phyloP scores from a whole-genome alignment of 139 green algal genomes.

The Choricystis sp. region DNA sequence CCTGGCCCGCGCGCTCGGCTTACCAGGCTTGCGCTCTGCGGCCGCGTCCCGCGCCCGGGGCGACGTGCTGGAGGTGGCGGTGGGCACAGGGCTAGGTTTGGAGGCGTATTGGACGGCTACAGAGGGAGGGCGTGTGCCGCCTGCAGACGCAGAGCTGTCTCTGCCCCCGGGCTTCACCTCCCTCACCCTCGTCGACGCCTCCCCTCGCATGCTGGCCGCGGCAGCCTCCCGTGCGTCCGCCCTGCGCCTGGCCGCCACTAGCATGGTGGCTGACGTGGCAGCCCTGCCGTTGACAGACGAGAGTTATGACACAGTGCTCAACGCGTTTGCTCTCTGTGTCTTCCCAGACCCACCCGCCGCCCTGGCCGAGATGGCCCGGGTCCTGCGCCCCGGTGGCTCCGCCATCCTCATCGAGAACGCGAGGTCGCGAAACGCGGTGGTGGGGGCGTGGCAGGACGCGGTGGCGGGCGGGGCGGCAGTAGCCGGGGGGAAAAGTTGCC shows the following conservation, averaged over 20 bases:
- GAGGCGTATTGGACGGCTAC: constrained; percentile 20
- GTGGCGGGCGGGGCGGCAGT: background rate
- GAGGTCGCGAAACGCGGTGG: background rate
- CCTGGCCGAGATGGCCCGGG: constrained; percentile 32
- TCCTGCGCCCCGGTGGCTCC: constrained; percentile 21
- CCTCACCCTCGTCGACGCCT: constrained; percentile 30
- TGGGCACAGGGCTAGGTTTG: constrained; percentile 50
- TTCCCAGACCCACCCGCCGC: constrained; percentile 28
- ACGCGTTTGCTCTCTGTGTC: constrained; percentile 60
- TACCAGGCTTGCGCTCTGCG: constrained; percentile 23
- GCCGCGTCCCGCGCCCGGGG: constrained; percentile 6
- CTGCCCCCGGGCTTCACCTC: background rate
- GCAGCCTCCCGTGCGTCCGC: constrained; percentile 5
- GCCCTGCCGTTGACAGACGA: constrained; percentile 22
- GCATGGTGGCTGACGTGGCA: constrained; percentile 1
- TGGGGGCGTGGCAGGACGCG: background rate
- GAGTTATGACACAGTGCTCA: constrained; percentile 40
- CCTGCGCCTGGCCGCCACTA: background rate
- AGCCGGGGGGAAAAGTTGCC: background rate
- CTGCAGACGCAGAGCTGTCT: background rate
- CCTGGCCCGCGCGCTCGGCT: constrained; percentile 27
- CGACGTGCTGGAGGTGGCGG: constrained; percentile 20
- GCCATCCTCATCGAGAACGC: background rate
- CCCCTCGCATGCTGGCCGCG: constrained; percentile 35
- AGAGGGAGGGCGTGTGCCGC: background rate